Base-by-base conservation (phyloP, 768 basidiomycete genomes). In the Solioccasus polychromus region DNA sequence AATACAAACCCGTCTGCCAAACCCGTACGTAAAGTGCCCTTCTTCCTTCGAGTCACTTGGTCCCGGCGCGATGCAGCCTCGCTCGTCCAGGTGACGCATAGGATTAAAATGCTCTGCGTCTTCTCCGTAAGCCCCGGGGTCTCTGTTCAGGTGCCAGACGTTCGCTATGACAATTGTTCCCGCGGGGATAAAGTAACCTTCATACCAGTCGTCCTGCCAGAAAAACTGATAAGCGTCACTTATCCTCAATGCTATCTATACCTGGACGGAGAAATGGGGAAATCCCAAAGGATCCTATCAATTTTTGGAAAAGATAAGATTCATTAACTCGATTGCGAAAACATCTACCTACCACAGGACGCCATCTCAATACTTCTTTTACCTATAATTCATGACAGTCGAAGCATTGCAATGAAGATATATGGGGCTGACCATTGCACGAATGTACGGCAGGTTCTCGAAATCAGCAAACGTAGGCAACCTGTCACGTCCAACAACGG, bases 21-120 rank as follows among this genome's bases (percentile, higher is more conserved):
- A 49, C 0, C 48, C 44, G 28, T 49, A 49, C 22, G 44, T 39
- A 12, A 44, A 47, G 28, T 45, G 38, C 0, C 40, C 62, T 44
- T 50, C 61, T 50, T 31, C 66, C 60, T 44, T 46, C 1, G 37
- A 45, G 37, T 39, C 43, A 8, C 9, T 35, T 8, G 36, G 38
- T 1, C 38, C 43, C 3, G 12, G 12, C 2, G 24, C 17, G 17
- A 35, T 3, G 3, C 14, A 26, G 12, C 42, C 47, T 5, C 35
- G 8, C 7, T 32, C 38, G 38, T 39, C 43, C 1, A 49, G 48
- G 15, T 49, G 38, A 9, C 48, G 67, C 31, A 68, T 65, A 1
- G 75, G 76, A 5, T 61, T 60, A 53, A 77, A 77, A 31, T 67
- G 60, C 22, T 57, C 66, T 15, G 74, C 71, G 31, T 73, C 69